Evolutionary conservation across 306 rosid genomes (phyloP).

Genomic region (Myrica gale): DNA sequence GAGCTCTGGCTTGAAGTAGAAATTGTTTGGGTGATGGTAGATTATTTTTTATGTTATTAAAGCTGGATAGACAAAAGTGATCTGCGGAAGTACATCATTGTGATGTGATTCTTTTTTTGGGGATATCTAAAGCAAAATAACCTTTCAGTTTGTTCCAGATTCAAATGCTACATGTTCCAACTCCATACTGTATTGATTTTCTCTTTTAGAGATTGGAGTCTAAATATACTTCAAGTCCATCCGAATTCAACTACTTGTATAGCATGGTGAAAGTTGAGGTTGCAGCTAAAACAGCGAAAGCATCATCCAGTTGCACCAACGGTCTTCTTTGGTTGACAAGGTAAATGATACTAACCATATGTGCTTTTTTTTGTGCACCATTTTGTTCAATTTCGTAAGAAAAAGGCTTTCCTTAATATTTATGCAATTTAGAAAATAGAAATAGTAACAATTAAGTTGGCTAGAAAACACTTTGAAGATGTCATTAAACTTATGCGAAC

Average conservation of each 20-base stretch:
- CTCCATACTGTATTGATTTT: constrained; percentile 27
- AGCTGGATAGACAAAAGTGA: not conserved
- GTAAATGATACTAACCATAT: constrained; percentile 33
- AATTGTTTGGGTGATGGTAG: constrained; percentile 7
- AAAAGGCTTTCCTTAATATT: not conserved
- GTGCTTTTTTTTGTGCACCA: no score
- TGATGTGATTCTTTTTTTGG: not conserved
- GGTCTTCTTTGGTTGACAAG: constrained; percentile 99
- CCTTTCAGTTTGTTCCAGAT: no score
- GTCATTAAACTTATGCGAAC: not conserved
- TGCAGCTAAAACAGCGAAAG: constrained; percentile 73
- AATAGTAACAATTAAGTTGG: no score
- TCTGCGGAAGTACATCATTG: not conserved
- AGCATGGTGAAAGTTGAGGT: constrained; percentile 77
- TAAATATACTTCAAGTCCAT: constrained; percentile 56
- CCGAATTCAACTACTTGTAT: constrained; percentile 61
- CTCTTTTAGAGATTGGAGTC: constrained; percentile 80
- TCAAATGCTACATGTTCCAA: constrained; percentile 10
- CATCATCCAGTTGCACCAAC: constrained; percentile 92
- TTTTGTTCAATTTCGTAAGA: no score
- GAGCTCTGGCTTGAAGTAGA: not conserved
- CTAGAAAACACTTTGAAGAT: not conserved
- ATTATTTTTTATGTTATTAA: constrained; percentile 10
- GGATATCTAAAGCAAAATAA: no score
- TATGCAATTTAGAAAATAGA: not conserved